These are phyloP conservation scores for Larix kaempferi DNA, from an alignment of 75 land plant genomes.

Conservation along the genomic window DNA sequence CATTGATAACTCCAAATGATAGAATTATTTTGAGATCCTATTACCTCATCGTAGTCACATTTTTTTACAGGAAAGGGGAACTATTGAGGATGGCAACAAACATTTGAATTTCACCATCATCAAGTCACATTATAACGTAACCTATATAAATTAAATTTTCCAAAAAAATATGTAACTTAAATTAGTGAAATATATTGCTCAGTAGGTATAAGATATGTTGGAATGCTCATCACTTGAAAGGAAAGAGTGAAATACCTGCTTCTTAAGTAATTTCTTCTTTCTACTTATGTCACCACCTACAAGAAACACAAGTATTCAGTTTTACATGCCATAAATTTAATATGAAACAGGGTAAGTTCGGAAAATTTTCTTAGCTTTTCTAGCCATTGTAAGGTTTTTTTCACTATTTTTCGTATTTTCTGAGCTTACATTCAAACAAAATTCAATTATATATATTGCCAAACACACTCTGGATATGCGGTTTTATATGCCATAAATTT, in stretches of 20 bases:
- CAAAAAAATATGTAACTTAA: neutral
- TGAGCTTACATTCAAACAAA: neutral
- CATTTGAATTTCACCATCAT: neutral
- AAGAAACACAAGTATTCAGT: constrained; percentile 12
- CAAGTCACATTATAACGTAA: neutral
- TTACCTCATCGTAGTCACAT: too few relatives aligned
- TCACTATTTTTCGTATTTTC: neutral
- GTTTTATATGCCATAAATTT: neutral
- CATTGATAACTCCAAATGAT: too few relatives aligned
- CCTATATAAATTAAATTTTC: neutral
- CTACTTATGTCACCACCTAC: constrained; percentile 90
- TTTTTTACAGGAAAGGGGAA: too few relatives aligned
- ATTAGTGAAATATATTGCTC: neutral
- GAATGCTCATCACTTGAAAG: neutral
- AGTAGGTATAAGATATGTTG: neutral
- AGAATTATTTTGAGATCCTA: too few relatives aligned
- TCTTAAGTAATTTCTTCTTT: constrained; percentile 94
- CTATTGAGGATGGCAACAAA: neutral
- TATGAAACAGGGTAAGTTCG: neutral
- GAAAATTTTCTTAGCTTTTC: neutral
- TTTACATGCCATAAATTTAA: neutral
- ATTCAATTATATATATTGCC: too few relatives aligned
- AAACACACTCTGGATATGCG: too few relatives aligned
- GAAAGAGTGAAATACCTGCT: constrained; percentile 54
- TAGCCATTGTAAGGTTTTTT: neutral